A percentile compares a stretch with the other conserved stretches of the same genome.
Evolutionary conservation across 2,329 filamentous ascomycete species (phyloP).

Genomic region (Phaeoacremonium minimum): DNA sequence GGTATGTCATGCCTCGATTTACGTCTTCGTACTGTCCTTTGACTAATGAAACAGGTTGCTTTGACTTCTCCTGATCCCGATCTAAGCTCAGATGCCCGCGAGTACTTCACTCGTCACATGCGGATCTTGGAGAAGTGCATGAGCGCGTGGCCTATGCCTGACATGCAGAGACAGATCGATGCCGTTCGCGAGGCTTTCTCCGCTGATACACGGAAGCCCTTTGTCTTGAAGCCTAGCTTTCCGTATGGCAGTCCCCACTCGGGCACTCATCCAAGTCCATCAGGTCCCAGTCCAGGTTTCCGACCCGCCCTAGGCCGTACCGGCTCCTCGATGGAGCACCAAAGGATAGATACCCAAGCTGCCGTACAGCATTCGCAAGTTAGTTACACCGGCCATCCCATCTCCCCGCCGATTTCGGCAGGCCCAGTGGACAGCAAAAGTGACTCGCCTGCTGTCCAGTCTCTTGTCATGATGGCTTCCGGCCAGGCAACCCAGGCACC

Average conservation of each 20-base stretch:
- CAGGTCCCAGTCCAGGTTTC: constrained; percentile 48
- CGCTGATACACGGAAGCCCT: constrained; percentile 76
- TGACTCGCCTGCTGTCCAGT: constrained; percentile 70
- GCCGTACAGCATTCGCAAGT: constrained; percentile 52
- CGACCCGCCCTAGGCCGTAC: constrained; percentile 39
- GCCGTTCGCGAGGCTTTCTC: constrained; percentile 88
- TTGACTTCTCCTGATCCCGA: constrained; percentile 91
- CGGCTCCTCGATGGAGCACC: constrained; percentile 44
- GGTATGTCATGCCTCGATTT: constrained; percentile 50
- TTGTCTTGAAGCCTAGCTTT: constrained; percentile 83
- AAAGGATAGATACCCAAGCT: constrained; percentile 47
- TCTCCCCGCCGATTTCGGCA: constrained; percentile 76
- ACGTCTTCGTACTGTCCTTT: constrained; percentile 6
- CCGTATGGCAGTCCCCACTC: constrained; percentile 76
- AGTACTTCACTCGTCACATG: constrained; percentile 93
- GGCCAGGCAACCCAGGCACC: constrained; percentile 51
- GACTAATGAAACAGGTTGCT: constrained; percentile 62
- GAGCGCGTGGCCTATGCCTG: constrained; percentile 78
- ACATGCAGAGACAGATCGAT: constrained; percentile 87
- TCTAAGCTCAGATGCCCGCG: constrained; percentile 76
- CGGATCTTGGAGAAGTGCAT: constrained; percentile 84
- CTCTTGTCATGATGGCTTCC: constrained; percentile 65
- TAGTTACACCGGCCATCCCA: constrained; percentile 67
- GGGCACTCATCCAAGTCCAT: constrained; percentile 59
- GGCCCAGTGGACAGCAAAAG: constrained; percentile 69